Base-by-base conservation (phyloP, 345 rosid species). In the Eucalyptus decipiens region DNA sequence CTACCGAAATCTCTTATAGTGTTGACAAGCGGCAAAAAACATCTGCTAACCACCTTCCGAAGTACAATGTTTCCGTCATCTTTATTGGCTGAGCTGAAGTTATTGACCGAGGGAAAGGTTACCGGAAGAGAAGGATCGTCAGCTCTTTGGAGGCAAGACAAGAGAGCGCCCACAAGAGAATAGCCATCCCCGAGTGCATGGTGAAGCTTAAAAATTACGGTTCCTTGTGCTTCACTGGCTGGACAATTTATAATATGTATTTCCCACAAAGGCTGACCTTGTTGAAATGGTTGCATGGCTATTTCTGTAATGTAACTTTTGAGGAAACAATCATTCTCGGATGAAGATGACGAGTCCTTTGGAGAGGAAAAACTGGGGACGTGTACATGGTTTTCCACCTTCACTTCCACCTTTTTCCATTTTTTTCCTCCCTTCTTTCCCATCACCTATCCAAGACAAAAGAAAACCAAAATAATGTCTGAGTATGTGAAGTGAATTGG, bases 101-200 rank as follows among this genome's bases (percentile, higher is more conserved):
- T 43, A 18, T 62, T 47, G n/a, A 81, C 88, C 21, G 93, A 67
- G 49, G 95, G 95, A 86, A 95, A 92, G 16, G 92, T 88, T 87
- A 93, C 32, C 11, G 95, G 91, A 65, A 93, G 90, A 47, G 93
- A 88, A 80, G 94, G 93, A 24, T 90, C 62, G 18, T 94, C 93
- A 28, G 91, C 94, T 52, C 94, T 88, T 85, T 90, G 88, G 0
- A 94, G 86, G 69, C 92, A 89, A 32, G 94, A 94, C 37, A 94
- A 85, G 54, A 92, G 93, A 26, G 91, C 91, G 49, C 92, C 93
- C 89, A 94, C 90, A 8, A 94, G 45, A 83, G 93, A 92, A 80
- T 86, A 91, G 49, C 95, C 95, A 58, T 94, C 94, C 0, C 95
- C 93, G 9, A 93, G 93, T 0, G 92, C 43, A 45, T 93, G 94